These are phyloP conservation scores for Lactarius indigo DNA, from an alignment of 768 basidiomycete genomes.

Conservation along the genomic window DNA sequence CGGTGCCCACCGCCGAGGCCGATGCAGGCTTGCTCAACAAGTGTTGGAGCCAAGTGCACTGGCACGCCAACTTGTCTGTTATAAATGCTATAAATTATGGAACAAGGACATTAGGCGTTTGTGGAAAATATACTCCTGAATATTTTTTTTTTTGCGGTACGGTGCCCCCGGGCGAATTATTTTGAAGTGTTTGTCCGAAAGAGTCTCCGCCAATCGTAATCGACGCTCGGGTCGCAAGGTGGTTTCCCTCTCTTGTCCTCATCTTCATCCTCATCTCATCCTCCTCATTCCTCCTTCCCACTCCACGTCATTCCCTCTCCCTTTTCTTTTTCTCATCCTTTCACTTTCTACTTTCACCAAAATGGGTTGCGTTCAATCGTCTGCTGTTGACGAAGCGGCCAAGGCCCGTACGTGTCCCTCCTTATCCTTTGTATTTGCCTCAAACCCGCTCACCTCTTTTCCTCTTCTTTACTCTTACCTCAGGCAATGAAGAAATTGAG, in stretches of 20 bases:
- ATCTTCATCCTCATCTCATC: slow-evolving; percentile 5
- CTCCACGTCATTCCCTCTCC: slow-evolving; percentile 10
- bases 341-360: slow-evolving; percentile 20
- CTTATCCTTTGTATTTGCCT: background rate
- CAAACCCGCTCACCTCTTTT: background rate
- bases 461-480: background rate
- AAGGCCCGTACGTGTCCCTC: slow-evolving; percentile 64
- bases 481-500: slow-evolving; percentile 93
- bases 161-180: background rate
- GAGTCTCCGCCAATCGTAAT: background rate
- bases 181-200: slow-evolving; percentile 7
- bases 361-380: slow-evolving; percentile 76
- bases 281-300: slow-evolving; percentile 26
- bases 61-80: too few species aligned
- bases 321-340: slow-evolving; percentile 7
- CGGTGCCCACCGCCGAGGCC: background rate
- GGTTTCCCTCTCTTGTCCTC: slow-evolving; percentile 14
- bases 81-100: too few species aligned
- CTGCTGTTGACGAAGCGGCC: slow-evolving; percentile 72
- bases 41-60: background rate
- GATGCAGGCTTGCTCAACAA: background rate
- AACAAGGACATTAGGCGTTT: too few species aligned
- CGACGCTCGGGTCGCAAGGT: background rate
- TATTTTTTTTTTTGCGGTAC: too few species aligned
- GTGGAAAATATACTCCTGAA: too few species aligned